Base-by-base conservation (phyloP, 2,329 filamentous ascomycete genomes). In the Xylariaceae sp. region DNA sequence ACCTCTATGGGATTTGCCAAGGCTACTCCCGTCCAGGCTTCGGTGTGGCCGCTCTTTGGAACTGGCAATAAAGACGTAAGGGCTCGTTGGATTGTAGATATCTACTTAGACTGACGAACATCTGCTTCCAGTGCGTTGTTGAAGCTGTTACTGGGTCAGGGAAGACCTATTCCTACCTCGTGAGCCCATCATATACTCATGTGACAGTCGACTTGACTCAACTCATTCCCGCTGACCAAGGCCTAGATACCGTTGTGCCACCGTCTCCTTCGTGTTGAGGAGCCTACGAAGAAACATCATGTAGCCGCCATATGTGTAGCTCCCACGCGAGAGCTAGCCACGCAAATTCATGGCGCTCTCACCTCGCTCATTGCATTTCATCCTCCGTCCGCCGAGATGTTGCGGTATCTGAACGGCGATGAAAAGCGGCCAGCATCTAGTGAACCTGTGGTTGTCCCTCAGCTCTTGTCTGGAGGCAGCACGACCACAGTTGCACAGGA, bases 1-100 rank as follows among this genome's bases (percentile, higher is more conserved):
- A 70, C 78, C 31, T 77, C 80, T 44, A 90, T 92, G 80, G 86
- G 87, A 40, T 94, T 94, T 59, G 66, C 71, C 43, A 80, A 83
- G 56, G 89, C 92, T 72, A 95, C 89, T 3, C 90, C 90, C 1
- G 89, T 95, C n/a, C 90, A 96, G 63, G 86, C 89, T 28, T 90
- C 87, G 38, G 83, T 86, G 4, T 83, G 95, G 45, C 87, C 88
- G 10, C 74, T 94, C 32, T 92, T 94, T 55, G 80, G 89, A 62
- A 46, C 39, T 8, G 50, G 50, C 7, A 51, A 54, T 35, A 54
- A 54, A 31, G 51, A 54, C 30, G 51, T 54, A n/a, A 5, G 13
- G 13, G 25, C 8, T 8, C 6, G 14, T 30, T 19, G 8, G 17
- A 5, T 17, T 5, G 11, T 10, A 29, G 14, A 11, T 29, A n/a